phyloP scores from a whole-genome alignment of 2,329 filamentous ascomycete genomes.

The Ploettnerulaceae sp. region DNA sequence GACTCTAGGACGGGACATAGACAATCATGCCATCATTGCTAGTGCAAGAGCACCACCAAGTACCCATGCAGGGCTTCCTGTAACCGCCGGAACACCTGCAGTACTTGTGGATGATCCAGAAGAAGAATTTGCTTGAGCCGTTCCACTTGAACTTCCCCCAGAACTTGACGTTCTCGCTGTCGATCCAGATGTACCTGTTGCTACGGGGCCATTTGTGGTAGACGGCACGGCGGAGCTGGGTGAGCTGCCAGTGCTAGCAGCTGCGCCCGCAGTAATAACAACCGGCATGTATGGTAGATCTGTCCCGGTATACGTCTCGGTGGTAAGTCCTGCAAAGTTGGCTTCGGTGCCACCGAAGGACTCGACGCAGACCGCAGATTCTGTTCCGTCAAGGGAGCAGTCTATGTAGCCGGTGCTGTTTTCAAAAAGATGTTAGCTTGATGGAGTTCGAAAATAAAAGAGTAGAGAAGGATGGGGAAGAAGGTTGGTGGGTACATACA shows the following conservation, averaged over 20 bases:
- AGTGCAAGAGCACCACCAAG: conserved; percentile 20
- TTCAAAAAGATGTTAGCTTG: not conserved
- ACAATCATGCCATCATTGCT: too few relatives aligned
- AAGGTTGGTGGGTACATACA: conserved; percentile 11
- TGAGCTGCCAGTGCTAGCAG: conserved; percentile 4
- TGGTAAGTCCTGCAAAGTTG: conserved; percentile 21
- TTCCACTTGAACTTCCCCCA: not conserved
- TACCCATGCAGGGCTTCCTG: conserved; percentile 13
- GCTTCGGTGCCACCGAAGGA: conserved; percentile 20
- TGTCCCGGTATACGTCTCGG: conserved; percentile 16
- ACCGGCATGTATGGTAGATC: conserved; percentile 20
- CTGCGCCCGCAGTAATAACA: conserved; percentile 14
- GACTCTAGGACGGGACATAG: too few relatives aligned
- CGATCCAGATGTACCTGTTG: not conserved
- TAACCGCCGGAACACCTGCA: conserved; percentile 12
- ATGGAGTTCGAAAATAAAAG: not conserved
- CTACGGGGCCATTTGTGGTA: not conserved
- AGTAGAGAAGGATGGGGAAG: not conserved
- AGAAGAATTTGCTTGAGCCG: conserved; percentile 4
- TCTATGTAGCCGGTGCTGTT: conserved; percentile 17
- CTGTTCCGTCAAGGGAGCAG: conserved; percentile 22
- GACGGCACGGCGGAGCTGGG: conserved; percentile 1
- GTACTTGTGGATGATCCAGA: conserved; percentile 5
- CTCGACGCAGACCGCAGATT: conserved; percentile 22
- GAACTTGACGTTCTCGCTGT: conserved; percentile 2